These are phyloP conservation scores for Cucurbita moschata DNA, from an alignment of 306 rosid genomes.

Conservation along the genomic window DNA sequence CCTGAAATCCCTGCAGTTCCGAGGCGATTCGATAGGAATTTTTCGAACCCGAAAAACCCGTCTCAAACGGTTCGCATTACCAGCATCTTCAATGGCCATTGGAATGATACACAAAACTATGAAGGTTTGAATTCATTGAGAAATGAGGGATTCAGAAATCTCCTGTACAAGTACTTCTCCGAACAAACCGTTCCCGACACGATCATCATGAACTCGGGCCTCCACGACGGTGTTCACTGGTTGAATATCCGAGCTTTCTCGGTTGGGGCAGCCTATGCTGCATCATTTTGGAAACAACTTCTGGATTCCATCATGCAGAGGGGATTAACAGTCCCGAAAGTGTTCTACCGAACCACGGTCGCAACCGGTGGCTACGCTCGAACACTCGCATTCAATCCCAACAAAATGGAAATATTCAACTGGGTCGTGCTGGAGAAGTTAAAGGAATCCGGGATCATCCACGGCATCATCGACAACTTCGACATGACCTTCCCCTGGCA, in stretches of 20 bases:
- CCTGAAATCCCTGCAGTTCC: slow-evolving; percentile 55
- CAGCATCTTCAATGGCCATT: slow-evolving; percentile 87
- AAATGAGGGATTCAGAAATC: slow-evolving; percentile 48
- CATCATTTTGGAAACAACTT: slow-evolving; percentile 63
- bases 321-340: slow-evolving; percentile 48
- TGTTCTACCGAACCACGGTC: slow-evolving; percentile 57
- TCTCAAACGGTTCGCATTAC: slow-evolving; percentile 70
- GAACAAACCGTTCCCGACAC: slow-evolving; percentile 59
- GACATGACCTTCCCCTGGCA: slow-evolving; percentile 94
- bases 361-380: slow-evolving; percentile 85
- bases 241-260: slow-evolving; percentile 49
- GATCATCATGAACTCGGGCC: slow-evolving; percentile 70
- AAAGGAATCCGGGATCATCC: slow-evolving; percentile 39
- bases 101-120: slow-evolving; percentile 78
- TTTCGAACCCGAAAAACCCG: slow-evolving; percentile 58
- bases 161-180: slow-evolving; percentile 53
- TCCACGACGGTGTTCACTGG: slow-evolving; percentile 70
- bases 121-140: slow-evolving; percentile 69
- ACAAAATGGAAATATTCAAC: slow-evolving; percentile 77
- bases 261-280: slow-evolving; percentile 51
- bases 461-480: slow-evolving; percentile 69
- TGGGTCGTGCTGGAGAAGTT: slow-evolving; percentile 52
- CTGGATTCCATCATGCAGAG: slow-evolving; percentile 37
- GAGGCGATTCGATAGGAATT: slow-evolving; percentile 59
- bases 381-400: slow-evolving; percentile 58